Conservation (phyloP, 352 stramenopile genomes). For the Globisporangium acanthophoron region DNA sequence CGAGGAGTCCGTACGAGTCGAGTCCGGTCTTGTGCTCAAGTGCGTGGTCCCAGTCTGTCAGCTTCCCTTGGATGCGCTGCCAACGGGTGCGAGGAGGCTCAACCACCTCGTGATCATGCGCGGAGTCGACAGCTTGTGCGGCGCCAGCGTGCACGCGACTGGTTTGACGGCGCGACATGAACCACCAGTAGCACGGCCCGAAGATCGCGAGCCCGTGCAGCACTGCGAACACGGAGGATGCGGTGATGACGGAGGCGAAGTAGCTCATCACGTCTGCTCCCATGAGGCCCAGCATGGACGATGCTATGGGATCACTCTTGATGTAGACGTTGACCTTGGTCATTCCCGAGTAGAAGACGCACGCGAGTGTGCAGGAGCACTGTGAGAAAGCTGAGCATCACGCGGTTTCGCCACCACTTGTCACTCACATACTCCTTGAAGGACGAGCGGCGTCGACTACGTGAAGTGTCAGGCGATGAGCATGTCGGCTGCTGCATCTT, state of each 20-base stretch:
- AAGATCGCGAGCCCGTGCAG: not conserved
- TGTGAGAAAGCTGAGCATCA: not conserved
- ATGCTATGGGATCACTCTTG: too few species aligned
- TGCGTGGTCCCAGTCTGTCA: not conserved
- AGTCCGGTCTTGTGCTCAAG: not conserved
- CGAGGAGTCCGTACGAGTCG: constrained; percentile 3
- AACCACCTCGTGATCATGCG: too few species aligned
- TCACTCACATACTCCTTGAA: not conserved
- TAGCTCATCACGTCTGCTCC: not conserved
- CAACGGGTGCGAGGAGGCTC: not conserved
- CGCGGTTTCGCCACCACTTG: not conserved
- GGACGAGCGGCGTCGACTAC: not conserved
- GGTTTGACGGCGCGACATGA: not conserved
- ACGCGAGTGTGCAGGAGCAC: constrained; percentile 4
- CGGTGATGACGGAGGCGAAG: not conserved
- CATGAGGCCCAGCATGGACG: not conserved
- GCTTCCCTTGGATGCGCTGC: not conserved
- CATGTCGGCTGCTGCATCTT: too few species aligned
- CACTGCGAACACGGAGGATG: not conserved
- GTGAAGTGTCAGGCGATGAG: too few species aligned
- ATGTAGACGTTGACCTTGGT: constrained; percentile 2
- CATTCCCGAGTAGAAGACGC: not conserved
- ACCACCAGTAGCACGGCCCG: constrained; percentile 5
- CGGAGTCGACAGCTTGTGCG: too few species aligned
- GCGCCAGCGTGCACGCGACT: not conserved